A percentile compares a stretch with the other conserved stretches of the same genome.
Evolutionary conservation across 1,284 basidiomycete species (phyloP).

Genomic region (Leccinum fuscescens): DNA sequence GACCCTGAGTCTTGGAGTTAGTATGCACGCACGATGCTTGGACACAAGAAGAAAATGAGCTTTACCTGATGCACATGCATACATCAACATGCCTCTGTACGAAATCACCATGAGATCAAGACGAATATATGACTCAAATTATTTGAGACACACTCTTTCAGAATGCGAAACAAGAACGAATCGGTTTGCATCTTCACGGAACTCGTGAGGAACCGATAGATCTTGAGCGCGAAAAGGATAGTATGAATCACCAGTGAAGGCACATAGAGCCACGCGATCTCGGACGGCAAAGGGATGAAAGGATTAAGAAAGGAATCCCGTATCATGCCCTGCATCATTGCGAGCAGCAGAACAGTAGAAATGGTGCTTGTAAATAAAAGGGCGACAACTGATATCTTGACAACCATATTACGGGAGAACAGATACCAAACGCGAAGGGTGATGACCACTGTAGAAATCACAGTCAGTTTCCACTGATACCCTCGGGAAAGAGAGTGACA

Average conservation of each 20-base stretch:
- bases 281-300: neutral
- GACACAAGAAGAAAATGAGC: slow-evolving; percentile 10
- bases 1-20: neutral
- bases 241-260: slow-evolving; percentile 23
- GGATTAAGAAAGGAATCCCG: neutral
- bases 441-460: slow-evolving; percentile 10
- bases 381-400: slow-evolving; percentile 11
- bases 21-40: slow-evolving; percentile 16
- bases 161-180: slow-evolving; percentile 17
- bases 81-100: slow-evolving; percentile 24
- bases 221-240: slow-evolving; percentile 18
- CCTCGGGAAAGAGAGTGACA: neutral
- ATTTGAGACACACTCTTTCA: slow-evolving; percentile 18
- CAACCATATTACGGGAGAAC: slow-evolving; percentile 10
- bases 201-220: slow-evolving; percentile 24
- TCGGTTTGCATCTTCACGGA: slow-evolving; percentile 13
- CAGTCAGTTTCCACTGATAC: neutral
- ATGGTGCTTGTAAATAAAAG: neutral
- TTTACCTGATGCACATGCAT: slow-evolving; percentile 16
- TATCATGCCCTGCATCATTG: neutral
- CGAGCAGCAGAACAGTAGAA: slow-evolving; percentile 1
- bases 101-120: neutral
- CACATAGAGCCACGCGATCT: slow-evolving; percentile 15
- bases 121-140: neutral
- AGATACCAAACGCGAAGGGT: slow-evolving; percentile 26